Percentiles rank a stretch among this genome's conserved stretches.
phyloP scores from a whole-genome alignment of 768 basidiomycete genomes.

The Boletus barrowsii region DNA sequence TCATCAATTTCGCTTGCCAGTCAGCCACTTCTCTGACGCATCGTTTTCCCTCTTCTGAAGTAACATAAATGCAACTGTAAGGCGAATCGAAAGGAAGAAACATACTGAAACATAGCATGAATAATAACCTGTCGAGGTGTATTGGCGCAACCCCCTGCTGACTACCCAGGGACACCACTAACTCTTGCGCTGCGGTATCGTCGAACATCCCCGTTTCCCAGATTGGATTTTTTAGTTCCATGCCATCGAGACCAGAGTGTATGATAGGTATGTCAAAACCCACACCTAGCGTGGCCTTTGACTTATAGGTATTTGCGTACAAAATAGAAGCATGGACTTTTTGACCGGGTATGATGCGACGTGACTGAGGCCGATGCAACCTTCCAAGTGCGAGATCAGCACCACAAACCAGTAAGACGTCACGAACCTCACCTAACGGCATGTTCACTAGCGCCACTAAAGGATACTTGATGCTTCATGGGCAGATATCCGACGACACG shows the following conservation, averaged over 20 bases:
- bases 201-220: constrained; percentile 26
- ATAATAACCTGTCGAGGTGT: constrained; percentile 7
- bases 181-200: constrained; percentile 10
- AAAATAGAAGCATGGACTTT: constrained; percentile 27
- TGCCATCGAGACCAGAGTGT: neutral
- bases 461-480: constrained; percentile 23
- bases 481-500: constrained; percentile 17
- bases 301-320: constrained; percentile 19
- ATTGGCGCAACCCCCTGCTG: constrained; percentile 8
- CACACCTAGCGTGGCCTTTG: constrained; percentile 15
- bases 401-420: neutral
- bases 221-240: constrained; percentile 3
- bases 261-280: constrained; percentile 22
- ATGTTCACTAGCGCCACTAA: constrained; percentile 16
- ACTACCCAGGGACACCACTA: constrained; percentile 8
- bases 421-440: constrained; percentile 12
- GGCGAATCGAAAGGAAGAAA: neutral
- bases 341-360: constrained; percentile 28
- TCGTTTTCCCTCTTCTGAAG: constrained; percentile 19
- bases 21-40: constrained; percentile 13
- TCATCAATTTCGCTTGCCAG: constrained; percentile 11
- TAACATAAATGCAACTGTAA: neutral
- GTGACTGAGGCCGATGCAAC: constrained; percentile 16
- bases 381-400: constrained; percentile 5
- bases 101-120: constrained; percentile 23